Evolutionary conservation across 495 filamentous ascomycete genomes (phyloP), one percentile per base, ranked within the genome.

Genomic region (Glarea lozoyensis): DNA sequence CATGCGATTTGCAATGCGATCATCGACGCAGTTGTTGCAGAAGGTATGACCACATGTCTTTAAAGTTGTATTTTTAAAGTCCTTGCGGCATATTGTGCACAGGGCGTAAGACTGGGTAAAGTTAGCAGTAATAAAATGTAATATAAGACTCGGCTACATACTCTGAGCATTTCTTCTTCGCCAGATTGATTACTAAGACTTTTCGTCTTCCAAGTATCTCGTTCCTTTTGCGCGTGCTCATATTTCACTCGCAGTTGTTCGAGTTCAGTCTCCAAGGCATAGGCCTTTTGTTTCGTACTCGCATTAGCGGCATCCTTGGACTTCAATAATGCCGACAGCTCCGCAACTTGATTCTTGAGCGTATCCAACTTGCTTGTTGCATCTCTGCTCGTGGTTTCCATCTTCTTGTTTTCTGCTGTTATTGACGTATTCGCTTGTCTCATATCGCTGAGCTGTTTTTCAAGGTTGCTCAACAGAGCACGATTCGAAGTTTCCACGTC

Each of bases 11-110:
- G 73, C 69, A 39, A 94, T 77, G 38, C 88, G 81, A 54, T 89
- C 81, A 40, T 94, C 86, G 19, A 94, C 81, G 56, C 92, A 98
- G 19, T 78, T 74, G 52, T 75, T 78, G 75, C 92, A 98, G 62
- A 97, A 94, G 16, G 94, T 79, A 63, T 98, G 92, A n/a, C 92
- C 92, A 60, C 92, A 98, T 11, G 82, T 86, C 58, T 88, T 88
- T 52, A 98, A 73, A 13, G 81, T 81, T 1, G 88, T 94, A 59
- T 97, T 84, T 64, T 96, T 96, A 70, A 94, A 92, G 42, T 89
- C 85, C 40, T 70, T 77, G 48, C 82, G 80, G 63, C 92, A 98
- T 15, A 96, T 84, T 2, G 84, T 82, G 66, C 92, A 98, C 29
- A 90, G 75, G 13, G 87, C 86, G 61, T 96, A 75, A 49, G 75